Percentiles rank a stretch among this genome's conserved stretches.
These are phyloP conservation scores for Drechslerella dactyloides DNA, from an alignment of 2,329 filamentous ascomycete species.

Conservation along the genomic window DNA sequence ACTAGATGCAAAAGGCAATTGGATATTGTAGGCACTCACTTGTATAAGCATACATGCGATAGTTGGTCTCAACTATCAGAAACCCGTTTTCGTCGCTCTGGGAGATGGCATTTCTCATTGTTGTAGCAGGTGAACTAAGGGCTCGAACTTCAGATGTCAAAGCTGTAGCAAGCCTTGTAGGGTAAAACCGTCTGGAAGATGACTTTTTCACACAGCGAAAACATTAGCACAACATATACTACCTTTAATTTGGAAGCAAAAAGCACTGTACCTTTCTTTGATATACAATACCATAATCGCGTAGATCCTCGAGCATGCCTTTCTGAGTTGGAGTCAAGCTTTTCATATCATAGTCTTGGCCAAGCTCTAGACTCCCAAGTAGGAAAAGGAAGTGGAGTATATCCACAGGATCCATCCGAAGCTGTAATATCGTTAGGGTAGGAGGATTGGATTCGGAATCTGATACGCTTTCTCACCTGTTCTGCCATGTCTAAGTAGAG, in stretches of 20 bases:
- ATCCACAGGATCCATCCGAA: slow-evolving; percentile 85
- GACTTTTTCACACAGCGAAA: slow-evolving; percentile 53
- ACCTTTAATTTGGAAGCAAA: no score
- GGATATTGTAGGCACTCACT: slow-evolving; percentile 55
- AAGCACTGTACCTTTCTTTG: slow-evolving; percentile 52
- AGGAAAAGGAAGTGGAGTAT: slow-evolving; percentile 96
- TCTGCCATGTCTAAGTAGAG: slow-evolving; percentile 89
- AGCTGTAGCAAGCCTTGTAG: slow-evolving; percentile 90
- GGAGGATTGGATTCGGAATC: neutral
- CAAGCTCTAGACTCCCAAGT: slow-evolving; percentile 88
- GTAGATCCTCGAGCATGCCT: slow-evolving; percentile 87
- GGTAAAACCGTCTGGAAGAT: slow-evolving; percentile 70
- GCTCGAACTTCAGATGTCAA: slow-evolving; percentile 76
- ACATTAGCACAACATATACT: no score
- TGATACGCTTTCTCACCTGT: slow-evolving; percentile 58
- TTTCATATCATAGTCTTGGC: slow-evolving; percentile 85
- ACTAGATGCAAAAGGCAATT: neutral
- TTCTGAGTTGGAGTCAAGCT: slow-evolving; percentile 80
- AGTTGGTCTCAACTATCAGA: slow-evolving; percentile 97
- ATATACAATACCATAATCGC: slow-evolving; percentile 92
- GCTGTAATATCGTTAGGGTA: slow-evolving; percentile 56
- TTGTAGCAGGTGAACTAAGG: slow-evolving; percentile 72
- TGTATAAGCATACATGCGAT: slow-evolving; percentile 96
- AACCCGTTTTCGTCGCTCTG: slow-evolving; percentile 70
- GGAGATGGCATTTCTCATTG: slow-evolving; percentile 70